Evolutionary conservation across 2,329 filamentous ascomycete genomes (phyloP), one percentile per base, ranked within the genome.

Genomic region (Diaporthe amygdali): DNA sequence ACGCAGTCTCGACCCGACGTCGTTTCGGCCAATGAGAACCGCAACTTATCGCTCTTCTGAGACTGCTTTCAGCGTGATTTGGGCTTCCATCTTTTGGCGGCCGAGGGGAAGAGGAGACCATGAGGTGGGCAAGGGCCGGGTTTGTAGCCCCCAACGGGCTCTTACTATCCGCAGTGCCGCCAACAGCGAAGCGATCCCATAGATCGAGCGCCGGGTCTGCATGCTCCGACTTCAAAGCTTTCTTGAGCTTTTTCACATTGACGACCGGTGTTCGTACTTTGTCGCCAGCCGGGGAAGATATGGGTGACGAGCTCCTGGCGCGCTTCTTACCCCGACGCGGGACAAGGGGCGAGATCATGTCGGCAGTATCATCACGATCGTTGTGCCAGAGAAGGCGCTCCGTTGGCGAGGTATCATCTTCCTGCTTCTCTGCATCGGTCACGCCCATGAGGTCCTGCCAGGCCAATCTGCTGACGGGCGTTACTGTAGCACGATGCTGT

Each of bases 121-220:
- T 89, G 32, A 94, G 83, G 69, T 93, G 89, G 61, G 89, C 88
- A 30, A 94, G 83, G 20, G 87, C 83, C 47, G 89, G 89, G 75
- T 90, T 90, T 51, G 84, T 80, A 52, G 86, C 80, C 25, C 88
- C 87, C 1, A 82, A 79, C 9, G 81, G 78, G 54, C 81, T 80
- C 66, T 81, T 75, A 73, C 85, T 80, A 17, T 84, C 78, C 67
- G 81, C 80, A 25, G 59, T 30, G 73, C 86, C 83, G 76, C 85
- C 82, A 68, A 90, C 81, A 46, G 92, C 88, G 78, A 94, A 94
- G 66, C 92, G 90, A 75, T 93, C 93, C 93, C 93, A 96, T 2
- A 95, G 81, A 74, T 95, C 92, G 39, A 92, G 81, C 2, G 92
- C 92, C 46, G 93, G 92, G 76, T 95, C 93, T 39, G 90, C 87